Evolutionary conservation across 1,284 basidiomycete genomes (phyloP).

Genomic region (Trametes sp.): DNA sequence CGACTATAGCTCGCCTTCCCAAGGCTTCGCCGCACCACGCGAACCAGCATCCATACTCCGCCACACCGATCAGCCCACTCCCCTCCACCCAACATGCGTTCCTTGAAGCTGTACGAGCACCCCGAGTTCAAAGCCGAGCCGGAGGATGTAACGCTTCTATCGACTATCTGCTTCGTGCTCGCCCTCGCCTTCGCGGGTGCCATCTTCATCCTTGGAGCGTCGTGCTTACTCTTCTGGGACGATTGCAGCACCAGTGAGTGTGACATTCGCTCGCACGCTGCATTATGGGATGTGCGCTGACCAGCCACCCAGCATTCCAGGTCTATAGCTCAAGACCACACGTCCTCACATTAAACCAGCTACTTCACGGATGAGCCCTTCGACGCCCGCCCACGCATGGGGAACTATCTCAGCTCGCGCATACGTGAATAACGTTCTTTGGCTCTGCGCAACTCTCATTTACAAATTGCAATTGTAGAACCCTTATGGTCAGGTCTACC

Average conservation of each 20-base stretch:
- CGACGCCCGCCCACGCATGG: not conserved
- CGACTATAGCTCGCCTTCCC: not conserved
- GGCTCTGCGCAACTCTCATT: not conserved
- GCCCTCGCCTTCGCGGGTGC: conserved; percentile 35
- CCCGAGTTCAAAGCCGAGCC: conserved; percentile 36
- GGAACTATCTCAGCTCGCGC: not conserved
- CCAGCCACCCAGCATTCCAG: conserved; percentile 11
- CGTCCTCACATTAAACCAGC: conserved; percentile 21
- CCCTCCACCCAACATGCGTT: conserved; percentile 29
- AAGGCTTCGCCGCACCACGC: not conserved
- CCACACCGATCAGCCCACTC: not conserved
- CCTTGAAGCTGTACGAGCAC: conserved; percentile 38
- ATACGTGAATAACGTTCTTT: not conserved
- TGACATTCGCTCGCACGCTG: not conserved
- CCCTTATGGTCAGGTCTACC: too few relatives aligned
- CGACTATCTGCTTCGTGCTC: conserved; percentile 41
- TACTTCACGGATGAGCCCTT: conserved; percentile 18
- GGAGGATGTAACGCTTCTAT: conserved; percentile 37
- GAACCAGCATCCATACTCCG: not conserved
- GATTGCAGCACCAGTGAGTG: conserved; percentile 39
- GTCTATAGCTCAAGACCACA: conserved; percentile 16
- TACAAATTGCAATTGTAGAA: too few relatives aligned
- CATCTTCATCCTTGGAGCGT: conserved; percentile 36
- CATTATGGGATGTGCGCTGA: not conserved
- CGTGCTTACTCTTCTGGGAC: conserved; percentile 37